Evolutionary conservation across 345 rosid species (phyloP).

Genomic region (Turnera subulata): DNA sequence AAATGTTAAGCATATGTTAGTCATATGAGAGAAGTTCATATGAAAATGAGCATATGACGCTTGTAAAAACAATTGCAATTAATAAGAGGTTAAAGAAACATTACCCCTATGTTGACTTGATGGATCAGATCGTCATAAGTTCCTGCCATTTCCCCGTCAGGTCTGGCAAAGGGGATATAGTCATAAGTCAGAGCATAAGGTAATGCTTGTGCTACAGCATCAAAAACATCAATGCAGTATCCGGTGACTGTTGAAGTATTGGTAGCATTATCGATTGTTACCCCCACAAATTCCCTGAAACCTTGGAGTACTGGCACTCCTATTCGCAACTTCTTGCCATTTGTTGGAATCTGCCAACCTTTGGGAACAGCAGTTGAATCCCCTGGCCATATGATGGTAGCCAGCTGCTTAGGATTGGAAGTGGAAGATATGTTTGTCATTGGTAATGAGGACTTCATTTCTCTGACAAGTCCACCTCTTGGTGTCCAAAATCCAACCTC

Average conservation of each 20-base stretch:
- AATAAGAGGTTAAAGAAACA: background rate
- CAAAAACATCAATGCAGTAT: slow-evolving; percentile 40
- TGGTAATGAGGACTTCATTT: slow-evolving; percentile 5
- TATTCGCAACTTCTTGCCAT: slow-evolving; percentile 33
- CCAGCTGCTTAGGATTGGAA: slow-evolving; percentile 17
- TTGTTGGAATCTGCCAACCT: slow-evolving; percentile 53
- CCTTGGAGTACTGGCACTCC: slow-evolving; percentile 44
- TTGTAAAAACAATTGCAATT: background rate
- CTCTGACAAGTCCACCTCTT: slow-evolving; percentile 28
- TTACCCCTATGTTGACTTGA: slow-evolving; percentile 47
- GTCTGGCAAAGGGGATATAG: slow-evolving; percentile 24
- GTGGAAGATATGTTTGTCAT: slow-evolving; percentile 17
- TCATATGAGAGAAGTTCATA: too few relatives aligned
- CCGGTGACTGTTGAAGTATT: slow-evolving; percentile 16
- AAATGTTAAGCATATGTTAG: background rate
- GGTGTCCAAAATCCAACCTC: slow-evolving; percentile 49
- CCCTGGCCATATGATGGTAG: slow-evolving; percentile 41
- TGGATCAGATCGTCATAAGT: slow-evolving; percentile 31
- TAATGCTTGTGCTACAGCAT: slow-evolving; percentile 34
- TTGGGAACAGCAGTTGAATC: slow-evolving; percentile 25
- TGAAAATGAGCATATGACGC: background rate
- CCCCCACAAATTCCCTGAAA: slow-evolving; percentile 35
- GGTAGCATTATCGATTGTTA: slow-evolving; percentile 23
- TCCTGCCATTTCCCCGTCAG: slow-evolving; percentile 9
- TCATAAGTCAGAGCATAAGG: slow-evolving; percentile 45